Evolutionary conservation across 768 basidiomycete genomes (phyloP).

Genomic region (Pleurotus tuoliensis): DNA sequence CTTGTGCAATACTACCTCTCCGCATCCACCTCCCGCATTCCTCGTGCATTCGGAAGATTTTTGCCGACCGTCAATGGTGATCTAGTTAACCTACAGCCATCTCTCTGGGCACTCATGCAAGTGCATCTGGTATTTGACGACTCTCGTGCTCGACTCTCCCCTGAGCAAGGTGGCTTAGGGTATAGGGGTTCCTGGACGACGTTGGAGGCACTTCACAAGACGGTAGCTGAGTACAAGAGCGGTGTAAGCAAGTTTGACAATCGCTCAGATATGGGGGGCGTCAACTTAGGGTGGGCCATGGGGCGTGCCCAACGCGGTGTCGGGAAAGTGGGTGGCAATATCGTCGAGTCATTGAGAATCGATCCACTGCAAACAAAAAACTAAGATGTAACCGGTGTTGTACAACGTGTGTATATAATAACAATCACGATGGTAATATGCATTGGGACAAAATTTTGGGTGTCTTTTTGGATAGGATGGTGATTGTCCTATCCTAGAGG

Average conservation of each 20-base stretch:
- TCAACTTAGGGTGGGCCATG: constrained; percentile 40
- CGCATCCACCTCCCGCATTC: constrained; percentile 19
- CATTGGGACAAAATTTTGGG: too few species aligned
- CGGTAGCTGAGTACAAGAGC: constrained; percentile 43
- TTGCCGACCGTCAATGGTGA: constrained; percentile 47
- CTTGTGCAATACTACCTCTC: constrained; percentile 39
- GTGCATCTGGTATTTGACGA: constrained; percentile 64
- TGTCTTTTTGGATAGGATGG: too few species aligned
- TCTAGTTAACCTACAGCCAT: constrained; percentile 53
- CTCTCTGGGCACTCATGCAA: constrained; percentile 48
- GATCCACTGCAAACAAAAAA: constrained; percentile 20
- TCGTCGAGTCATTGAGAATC: constrained; percentile 22
- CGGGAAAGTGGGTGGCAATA: constrained; percentile 22
- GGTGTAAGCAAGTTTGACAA: constrained; percentile 32
- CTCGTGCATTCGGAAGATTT: constrained; percentile 28
- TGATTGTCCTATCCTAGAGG: too few species aligned
- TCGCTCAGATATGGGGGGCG: constrained; percentile 38
- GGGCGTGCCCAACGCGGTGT: constrained; percentile 23
- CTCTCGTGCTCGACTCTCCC: constrained; percentile 53
- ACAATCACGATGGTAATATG: not conserved
- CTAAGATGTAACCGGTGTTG: not conserved
- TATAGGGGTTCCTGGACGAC: constrained; percentile 59
- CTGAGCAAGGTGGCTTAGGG: constrained; percentile 58
- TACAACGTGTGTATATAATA: not conserved
- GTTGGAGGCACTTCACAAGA: constrained; percentile 53